Conservation (phyloP, 176 grass and related monocot genomes). For the Phyllostachys edulis region DNA sequence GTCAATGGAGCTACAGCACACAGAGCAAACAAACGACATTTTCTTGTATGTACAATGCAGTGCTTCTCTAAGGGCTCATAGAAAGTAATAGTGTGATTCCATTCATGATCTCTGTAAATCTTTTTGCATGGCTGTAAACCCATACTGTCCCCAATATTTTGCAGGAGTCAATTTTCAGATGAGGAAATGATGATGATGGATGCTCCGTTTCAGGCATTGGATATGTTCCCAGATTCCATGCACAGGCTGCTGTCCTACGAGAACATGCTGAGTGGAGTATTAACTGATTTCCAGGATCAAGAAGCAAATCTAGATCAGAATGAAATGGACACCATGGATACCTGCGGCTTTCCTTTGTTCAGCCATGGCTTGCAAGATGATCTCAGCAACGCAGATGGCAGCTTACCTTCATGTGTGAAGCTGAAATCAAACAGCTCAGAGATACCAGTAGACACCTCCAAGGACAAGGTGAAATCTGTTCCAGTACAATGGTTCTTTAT, state of each 20-base stretch:
- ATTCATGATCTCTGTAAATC: not conserved
- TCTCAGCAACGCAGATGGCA: not conserved
- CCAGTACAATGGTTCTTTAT: not conserved
- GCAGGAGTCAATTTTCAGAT: conserved; percentile 51
- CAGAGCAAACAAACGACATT: conserved; percentile 39
- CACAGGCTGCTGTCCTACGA: conserved; percentile 47
- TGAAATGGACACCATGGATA: conserved; percentile 45
- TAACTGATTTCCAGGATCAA: conserved; percentile 19
- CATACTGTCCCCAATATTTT: not conserved
- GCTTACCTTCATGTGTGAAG: not conserved
- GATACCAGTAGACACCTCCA: not conserved
- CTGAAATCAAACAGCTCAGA: not conserved
- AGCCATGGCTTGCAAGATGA: conserved; percentile 39
- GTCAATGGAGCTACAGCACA: not conserved
- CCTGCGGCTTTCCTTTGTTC: conserved; percentile 60
- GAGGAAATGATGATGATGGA: conserved; percentile 54
- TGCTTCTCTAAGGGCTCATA: conserved; percentile 2
- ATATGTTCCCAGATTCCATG: conserved; percentile 58
- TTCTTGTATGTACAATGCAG: conserved; percentile 40
- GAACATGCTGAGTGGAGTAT: conserved; percentile 36
- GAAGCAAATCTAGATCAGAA: not conserved
- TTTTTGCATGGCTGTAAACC: conserved; percentile 1
- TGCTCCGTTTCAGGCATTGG: conserved; percentile 42
- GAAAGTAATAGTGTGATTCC: not conserved
- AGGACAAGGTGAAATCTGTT: conserved; percentile 24